Base-by-base conservation (phyloP, 305 asterid genomes). In the Stenogyne calaminthoides region DNA sequence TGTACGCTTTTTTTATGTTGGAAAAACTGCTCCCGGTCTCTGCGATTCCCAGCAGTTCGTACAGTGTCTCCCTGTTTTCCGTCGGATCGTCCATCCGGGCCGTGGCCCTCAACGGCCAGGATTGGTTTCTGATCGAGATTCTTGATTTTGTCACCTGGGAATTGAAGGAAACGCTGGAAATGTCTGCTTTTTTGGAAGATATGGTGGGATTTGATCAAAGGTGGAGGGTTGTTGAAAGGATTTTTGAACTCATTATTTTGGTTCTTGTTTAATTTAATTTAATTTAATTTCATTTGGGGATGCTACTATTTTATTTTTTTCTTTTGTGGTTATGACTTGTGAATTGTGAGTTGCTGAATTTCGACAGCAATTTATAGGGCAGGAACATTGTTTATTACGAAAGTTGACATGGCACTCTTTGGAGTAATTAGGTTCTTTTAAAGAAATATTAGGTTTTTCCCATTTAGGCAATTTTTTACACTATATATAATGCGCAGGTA, bases 1-100 rank as follows among this genome's bases (percentile, higher is more conserved):
- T 86, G 66, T 84, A 88, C 69, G 91, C 89, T 52, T 78, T 83
- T 44, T 88, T 88, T 0, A 88, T 86, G 5, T 88, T 91, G 3
- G 82, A 49, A 8, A 75, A 0, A 4, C 85, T 68, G 2, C 76
- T 42, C 25, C 69, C 88, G 5, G 62, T 75, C 39, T 78, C 88
- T 2, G 80, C 40, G 4, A 88, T 77, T 2, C 88, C 91, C 75
- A 88, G 83, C 80, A 88, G 34, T 57, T 86, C 70, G 72, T 88
- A 88, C 72, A 82, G 83, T 14, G 84, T 69, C 77, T 32, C 36
- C 36, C 36, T 32, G 36, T 6, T 32, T 4, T 32, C 36, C 7
- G 36, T 32, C 7, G 36, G 36, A 32, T 32, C 36, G 0, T 32
- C 36, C 36, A 32, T 32, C 36, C 36, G 36, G 36, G 71, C 56